Percentiles rank a stretch among this genome's conserved stretches.
Conservation (phyloP, 1,284 basidiomycete genomes). For the Laetiporus sulphureus region DNA sequence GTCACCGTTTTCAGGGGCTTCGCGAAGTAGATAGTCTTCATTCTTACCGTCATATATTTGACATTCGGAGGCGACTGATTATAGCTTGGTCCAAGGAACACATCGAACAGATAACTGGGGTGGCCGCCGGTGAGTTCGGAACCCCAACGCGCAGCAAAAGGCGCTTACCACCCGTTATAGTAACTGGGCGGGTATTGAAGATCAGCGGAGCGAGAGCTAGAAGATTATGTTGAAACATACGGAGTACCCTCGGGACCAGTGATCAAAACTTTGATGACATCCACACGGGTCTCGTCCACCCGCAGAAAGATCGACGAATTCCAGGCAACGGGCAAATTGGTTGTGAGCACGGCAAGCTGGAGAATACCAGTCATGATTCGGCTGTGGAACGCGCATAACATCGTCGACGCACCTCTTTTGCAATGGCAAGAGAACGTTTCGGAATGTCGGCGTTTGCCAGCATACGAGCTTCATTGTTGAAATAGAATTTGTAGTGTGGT, state of each 20-base stretch:
- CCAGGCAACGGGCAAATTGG: conserved; percentile 85
- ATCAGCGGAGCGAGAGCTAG: conserved; percentile 4
- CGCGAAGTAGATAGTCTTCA: conserved; percentile 5
- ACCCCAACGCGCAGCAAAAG: conserved; percentile 2
- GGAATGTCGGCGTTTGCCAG: conserved; percentile 76
- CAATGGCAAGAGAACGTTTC: conserved; percentile 84
- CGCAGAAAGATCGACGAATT: conserved; percentile 85
- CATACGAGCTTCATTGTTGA: conserved; percentile 73
- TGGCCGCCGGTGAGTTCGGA: conserved; percentile 9
- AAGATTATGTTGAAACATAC: conserved; percentile 39
- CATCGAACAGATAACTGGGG: conserved; percentile 73
- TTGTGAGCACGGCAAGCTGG: conserved; percentile 86
- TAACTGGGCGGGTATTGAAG: conserved; percentile 41
- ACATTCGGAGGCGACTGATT: conserved; percentile 78
- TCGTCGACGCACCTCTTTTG: conserved; percentile 66
- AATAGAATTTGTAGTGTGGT: conserved; percentile 75
- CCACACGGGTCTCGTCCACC: conserved; percentile 82
- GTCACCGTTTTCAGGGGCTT: too few relatives aligned
- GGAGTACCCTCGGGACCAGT: conserved; percentile 89
- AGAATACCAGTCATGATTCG: not conserved
- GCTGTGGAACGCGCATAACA: conserved; percentile 3
- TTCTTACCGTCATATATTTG: conserved; percentile 81
- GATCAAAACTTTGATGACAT: conserved; percentile 86
- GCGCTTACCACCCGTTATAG: conserved; percentile 71
- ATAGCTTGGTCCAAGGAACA: conserved; percentile 80